A percentile compares a stretch with the other conserved stretches of the same genome.
Conservation (phyloP, 1,284 basidiomycete genomes). For the Apiotrichum sp. region DNA sequence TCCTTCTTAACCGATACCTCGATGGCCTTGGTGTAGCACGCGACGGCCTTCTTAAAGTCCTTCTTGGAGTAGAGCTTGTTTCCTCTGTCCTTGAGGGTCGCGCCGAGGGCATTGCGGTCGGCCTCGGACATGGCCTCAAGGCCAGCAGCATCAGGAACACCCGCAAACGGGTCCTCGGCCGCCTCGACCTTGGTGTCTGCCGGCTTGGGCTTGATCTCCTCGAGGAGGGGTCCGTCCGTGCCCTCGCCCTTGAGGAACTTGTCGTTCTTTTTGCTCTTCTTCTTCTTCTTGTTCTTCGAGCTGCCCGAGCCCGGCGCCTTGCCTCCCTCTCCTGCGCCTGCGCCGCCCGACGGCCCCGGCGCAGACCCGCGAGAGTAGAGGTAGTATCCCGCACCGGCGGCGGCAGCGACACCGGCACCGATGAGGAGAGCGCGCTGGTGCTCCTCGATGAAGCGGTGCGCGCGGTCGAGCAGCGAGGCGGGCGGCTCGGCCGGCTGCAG, state of each 20-base stretch:
- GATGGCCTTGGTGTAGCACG: slow-evolving; percentile 88
- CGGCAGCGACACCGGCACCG: slow-evolving; percentile 62
- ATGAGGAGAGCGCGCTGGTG: slow-evolving; percentile 43
- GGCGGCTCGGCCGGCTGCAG: slow-evolving; percentile 10
- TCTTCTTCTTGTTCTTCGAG: slow-evolving; percentile 56
- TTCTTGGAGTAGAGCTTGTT: slow-evolving; percentile 81
- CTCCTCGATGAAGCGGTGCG: slow-evolving; percentile 44
- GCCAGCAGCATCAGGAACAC: slow-evolving; percentile 29
- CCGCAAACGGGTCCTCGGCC: slow-evolving; percentile 44
- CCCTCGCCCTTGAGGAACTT: slow-evolving; percentile 41
- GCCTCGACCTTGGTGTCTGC: slow-evolving; percentile 43
- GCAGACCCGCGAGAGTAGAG: slow-evolving; percentile 50
- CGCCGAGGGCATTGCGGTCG: slow-evolving; percentile 68
- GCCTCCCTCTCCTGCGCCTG: slow-evolving; percentile 19
- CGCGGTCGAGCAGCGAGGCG: slow-evolving; percentile 30
- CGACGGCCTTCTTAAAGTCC: slow-evolving; percentile 69
- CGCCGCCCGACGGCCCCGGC: slow-evolving; percentile 1
- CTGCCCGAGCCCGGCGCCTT: slow-evolving; percentile 25
- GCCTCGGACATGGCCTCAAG: slow-evolving; percentile 33
- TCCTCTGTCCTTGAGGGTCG: slow-evolving; percentile 77
- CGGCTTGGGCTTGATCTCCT: slow-evolving; percentile 55
- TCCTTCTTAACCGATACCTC: slow-evolving; percentile 75
- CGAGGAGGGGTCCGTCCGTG: slow-evolving; percentile 64
- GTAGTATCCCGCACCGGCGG: slow-evolving; percentile 72
- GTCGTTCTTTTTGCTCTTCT: slow-evolving; percentile 51